Percentiles rank a stretch among this genome's conserved stretches.
Conservation (phyloP, 768 basidiomycete species). For the Lepiota venenata region DNA sequence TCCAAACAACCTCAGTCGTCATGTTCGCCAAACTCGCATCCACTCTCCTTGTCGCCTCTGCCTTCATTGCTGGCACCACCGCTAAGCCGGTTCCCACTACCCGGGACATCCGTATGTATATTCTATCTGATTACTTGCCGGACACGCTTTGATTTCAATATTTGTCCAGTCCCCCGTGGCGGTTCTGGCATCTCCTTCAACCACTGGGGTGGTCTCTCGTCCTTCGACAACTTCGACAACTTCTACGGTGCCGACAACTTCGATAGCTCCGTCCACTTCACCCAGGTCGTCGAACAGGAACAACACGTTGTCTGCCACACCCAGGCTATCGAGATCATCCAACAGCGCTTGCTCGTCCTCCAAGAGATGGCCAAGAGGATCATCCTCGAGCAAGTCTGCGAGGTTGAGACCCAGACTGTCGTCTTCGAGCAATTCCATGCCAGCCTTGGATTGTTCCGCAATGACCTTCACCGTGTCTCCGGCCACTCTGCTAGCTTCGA, state of each 20-base stretch:
- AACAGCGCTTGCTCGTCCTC: constrained; percentile 41
- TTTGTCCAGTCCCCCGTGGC: background rate
- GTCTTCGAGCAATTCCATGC: constrained; percentile 40
- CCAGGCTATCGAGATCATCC: constrained; percentile 35
- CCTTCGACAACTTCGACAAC: constrained; percentile 37
- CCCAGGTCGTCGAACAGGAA: constrained; percentile 31
- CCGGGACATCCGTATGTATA: background rate
- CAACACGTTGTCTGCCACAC: constrained; percentile 37
- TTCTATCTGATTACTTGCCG: background rate
- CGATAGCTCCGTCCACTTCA: constrained; percentile 28
- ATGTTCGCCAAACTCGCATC: constrained; percentile 20
- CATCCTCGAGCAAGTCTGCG: constrained; percentile 43
- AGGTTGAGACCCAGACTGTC: constrained; percentile 45
- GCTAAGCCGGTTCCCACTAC: constrained; percentile 15
- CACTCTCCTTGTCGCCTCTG: constrained; percentile 15
- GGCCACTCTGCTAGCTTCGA: constrained; percentile 33
- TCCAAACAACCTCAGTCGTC: constrained; percentile 1
- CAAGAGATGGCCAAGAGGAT: constrained; percentile 46
- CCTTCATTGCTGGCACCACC: constrained; percentile 14
- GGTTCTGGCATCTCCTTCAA: constrained; percentile 25
- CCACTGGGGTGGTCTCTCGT: constrained; percentile 36
- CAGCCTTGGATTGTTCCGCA: constrained; percentile 35
- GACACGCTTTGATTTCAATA: background rate
- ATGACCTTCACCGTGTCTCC: constrained; percentile 37
- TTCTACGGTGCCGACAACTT: constrained; percentile 46